phyloP scores from a whole-genome alignment of 768 basidiomycete species.

The Strobilomyces dryophilus region DNA sequence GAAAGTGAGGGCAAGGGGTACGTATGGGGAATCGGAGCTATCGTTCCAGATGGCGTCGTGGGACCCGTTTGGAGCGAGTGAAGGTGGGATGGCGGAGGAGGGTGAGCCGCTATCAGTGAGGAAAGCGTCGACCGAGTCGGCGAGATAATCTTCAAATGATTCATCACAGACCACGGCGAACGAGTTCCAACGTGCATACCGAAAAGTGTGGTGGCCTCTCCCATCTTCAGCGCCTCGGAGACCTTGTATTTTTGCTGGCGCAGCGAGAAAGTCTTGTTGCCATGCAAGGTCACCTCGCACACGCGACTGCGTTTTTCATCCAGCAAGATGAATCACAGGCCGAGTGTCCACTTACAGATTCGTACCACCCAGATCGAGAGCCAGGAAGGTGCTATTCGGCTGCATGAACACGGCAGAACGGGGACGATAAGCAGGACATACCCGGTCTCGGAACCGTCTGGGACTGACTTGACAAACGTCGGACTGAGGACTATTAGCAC shows the following conservation, averaged over 20 bases:
- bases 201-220: slow-evolving; percentile 83
- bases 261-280: slow-evolving; percentile 83
- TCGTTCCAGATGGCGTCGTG: slow-evolving; percentile 12
- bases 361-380: slow-evolving; percentile 95
- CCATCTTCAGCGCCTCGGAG: slow-evolving; percentile 88
- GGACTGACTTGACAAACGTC: slow-evolving; percentile 92
- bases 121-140: slow-evolving; percentile 94
- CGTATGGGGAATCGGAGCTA: slow-evolving; percentile 36
- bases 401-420: slow-evolving; percentile 6
- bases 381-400: slow-evolving; percentile 78
- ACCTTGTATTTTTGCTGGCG: slow-evolving; percentile 97
- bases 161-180: slow-evolving; percentile 7
- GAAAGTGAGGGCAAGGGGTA: slow-evolving; percentile 89
- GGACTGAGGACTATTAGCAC: slow-evolving; percentile 48
- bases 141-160: slow-evolving; percentile 78
- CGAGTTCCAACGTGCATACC: slow-evolving; percentile 42
- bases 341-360: slow-evolving; percentile 69
- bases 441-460: slow-evolving; percentile 93
- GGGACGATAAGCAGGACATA: slow-evolving; percentile 33
- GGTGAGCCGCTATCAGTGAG: slow-evolving; percentile 53
- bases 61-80: slow-evolving; percentile 16
- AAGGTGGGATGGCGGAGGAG: slow-evolving; percentile 22
- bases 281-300: slow-evolving; percentile 89
- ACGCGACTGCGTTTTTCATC: slow-evolving; percentile 63
- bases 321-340: neutral